Evolutionary conservation across 305 asterid species (phyloP), one percentile per base, ranked within the genome.

Genomic region (Rubia occidens): DNA sequence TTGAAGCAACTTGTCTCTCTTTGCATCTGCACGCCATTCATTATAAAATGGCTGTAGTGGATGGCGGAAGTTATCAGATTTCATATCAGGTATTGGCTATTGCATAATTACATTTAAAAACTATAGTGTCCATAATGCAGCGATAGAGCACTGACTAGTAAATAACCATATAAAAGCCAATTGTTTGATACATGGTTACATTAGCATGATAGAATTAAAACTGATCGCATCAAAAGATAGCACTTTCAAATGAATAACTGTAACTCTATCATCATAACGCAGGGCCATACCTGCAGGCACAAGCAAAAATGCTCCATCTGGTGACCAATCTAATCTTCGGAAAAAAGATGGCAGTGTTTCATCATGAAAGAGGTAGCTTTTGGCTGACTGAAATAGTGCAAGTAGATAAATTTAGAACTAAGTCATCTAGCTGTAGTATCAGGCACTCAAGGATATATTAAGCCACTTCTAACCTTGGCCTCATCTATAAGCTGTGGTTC

Each of bases 291-390:
- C 99, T 87, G 99, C 91, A 72, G 99, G 99, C 62, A 85, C 91
- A 74, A 95, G 85, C 78, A 95, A 79, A 84, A 91, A 91, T 49
- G 99, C 86, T 68, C 99, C 97, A 82, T 95, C 99, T 44, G 96
- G 95, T 37, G 99, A 87, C 97, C 99, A 95, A 53, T 89, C 87
- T 79, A 95, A 85, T 84, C 99, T 89, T 79, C 97, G 88, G 72
- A 91, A 95, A 83, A 95, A 95, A 54, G 99, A 95, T n/a, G 97
- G 96, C 67, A 95, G 81, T 8, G 97, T 95, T 86, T 95, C 99
- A 68, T 95, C 99, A 79, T 85, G 95, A 76, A 95, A 95, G 69
- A 95, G 88, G 87, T 91, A 90, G 86, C 84, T 84, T 81, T 81
- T 89, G 45, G 81, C 72, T 72, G 95, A 83, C 97, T 91, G 88